A percentile compares a stretch with the other conserved stretches of the same genome.
These are phyloP conservation scores for Ochetophila trinervis DNA, from an alignment of 306 rosid genomes.

Conservation along the genomic window DNA sequence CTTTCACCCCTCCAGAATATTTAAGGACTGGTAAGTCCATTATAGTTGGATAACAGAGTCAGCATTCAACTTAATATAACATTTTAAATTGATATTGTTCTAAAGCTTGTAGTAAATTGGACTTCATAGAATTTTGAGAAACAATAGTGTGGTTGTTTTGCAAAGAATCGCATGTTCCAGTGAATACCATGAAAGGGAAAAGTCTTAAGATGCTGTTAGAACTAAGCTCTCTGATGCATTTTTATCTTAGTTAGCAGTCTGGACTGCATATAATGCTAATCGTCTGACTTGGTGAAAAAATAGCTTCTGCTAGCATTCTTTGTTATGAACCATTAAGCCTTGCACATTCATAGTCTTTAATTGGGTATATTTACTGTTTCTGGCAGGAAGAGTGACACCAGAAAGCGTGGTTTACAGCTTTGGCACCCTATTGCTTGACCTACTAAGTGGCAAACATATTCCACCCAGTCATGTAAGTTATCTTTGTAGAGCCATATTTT, in stretches of 20 bases:
- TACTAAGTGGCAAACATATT: constrained; percentile 90
- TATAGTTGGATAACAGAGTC: constrained; percentile 36
- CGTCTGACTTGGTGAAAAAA: no score
- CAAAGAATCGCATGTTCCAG: neutral
- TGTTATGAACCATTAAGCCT: neutral
- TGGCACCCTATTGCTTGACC: constrained; percentile 89
- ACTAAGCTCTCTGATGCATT: neutral
- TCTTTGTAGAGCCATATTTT: constrained; percentile 19
- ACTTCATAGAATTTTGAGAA: neutral
- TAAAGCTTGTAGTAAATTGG: neutral
- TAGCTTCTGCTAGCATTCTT: neutral
- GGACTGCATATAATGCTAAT: no score
- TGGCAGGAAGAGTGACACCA: constrained; percentile 76
- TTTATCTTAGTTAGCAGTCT: neutral
- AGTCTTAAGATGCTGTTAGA: neutral
- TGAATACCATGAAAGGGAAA: neutral
- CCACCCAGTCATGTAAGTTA: constrained; percentile 81
- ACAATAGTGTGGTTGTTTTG: neutral
- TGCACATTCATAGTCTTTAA: neutral
- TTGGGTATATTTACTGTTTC: constrained; percentile 23
- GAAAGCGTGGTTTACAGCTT: constrained; percentile 91
- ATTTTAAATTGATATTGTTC: neutral
- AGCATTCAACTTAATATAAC: neutral
- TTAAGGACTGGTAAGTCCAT: constrained; percentile 72
- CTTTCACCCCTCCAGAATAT: constrained; percentile 99